phyloP scores from a whole-genome alignment of 2,329 filamentous ascomycete genomes.

The Coniochaeta sp. region DNA sequence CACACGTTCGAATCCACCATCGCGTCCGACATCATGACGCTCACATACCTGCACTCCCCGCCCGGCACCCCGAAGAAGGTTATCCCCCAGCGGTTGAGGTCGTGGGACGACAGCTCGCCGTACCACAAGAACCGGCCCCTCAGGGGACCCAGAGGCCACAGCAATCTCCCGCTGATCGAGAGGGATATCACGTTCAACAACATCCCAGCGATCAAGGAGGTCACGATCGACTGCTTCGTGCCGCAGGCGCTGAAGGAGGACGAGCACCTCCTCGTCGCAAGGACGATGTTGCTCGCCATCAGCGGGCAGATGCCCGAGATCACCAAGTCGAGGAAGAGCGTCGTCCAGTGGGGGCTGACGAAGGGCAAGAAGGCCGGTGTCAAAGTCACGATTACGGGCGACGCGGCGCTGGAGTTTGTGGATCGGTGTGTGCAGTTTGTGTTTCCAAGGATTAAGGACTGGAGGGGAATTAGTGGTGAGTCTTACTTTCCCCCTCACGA shows the following conservation, averaged over 20 bases:
- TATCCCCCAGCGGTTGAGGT: slow-evolving; percentile 59
- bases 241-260: slow-evolving; percentile 64
- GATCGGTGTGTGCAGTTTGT: slow-evolving; percentile 87
- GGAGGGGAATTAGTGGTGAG: slow-evolving; percentile 56
- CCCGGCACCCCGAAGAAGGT: slow-evolving; percentile 59
- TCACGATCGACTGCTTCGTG: slow-evolving; percentile 73
- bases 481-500: not conserved
- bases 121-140: slow-evolving; percentile 90
- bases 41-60: slow-evolving; percentile 79
- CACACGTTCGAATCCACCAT: slow-evolving; percentile 87
- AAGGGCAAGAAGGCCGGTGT: slow-evolving; percentile 65
- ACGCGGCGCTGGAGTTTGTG: slow-evolving; percentile 82
- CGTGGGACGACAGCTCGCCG: slow-evolving; percentile 85
- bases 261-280: slow-evolving; percentile 71
- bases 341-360: slow-evolving; percentile 68
- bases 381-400: slow-evolving; percentile 70
- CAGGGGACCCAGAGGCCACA: slow-evolving; percentile 74
- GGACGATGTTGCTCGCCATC: slow-evolving; percentile 79
- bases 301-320: slow-evolving; percentile 66
- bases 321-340: slow-evolving; percentile 61
- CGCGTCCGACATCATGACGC: slow-evolving; percentile 77
- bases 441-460: slow-evolving; percentile 93
- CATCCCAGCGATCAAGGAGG: slow-evolving; percentile 70
- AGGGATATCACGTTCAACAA: slow-evolving; percentile 72
- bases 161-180: slow-evolving; percentile 65